phyloP scores from a whole-genome alignment of 148 eudicot genomes.

The Bassia scoparia region DNA sequence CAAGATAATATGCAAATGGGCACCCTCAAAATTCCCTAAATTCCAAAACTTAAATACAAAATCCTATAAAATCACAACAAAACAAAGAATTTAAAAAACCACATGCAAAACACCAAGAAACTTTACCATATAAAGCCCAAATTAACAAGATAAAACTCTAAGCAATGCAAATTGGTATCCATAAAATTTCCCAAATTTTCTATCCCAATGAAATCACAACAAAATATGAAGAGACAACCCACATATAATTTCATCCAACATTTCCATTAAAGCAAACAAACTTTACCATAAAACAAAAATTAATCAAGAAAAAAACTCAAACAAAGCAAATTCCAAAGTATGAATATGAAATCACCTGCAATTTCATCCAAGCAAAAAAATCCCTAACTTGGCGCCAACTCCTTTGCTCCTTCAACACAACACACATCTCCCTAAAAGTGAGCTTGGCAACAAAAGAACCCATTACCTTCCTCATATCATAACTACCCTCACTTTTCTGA shows the following conservation, averaged over 20 bases:
- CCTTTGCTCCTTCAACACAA: constrained; percentile 79
- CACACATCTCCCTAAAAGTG: constrained; percentile 81
- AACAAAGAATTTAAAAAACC: no score
- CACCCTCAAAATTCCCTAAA: neutral
- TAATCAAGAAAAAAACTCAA: neutral
- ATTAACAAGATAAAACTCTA: no score
- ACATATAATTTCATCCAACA: no score
- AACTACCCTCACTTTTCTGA: constrained; percentile 46
- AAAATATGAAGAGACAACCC: neutral
- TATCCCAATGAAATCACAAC: neutral
- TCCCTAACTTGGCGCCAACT: constrained; percentile 80
- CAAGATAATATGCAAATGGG: neutral
- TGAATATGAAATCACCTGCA: constrained; percentile 53
- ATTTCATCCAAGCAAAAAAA: constrained; percentile 90
- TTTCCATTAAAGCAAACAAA: no score
- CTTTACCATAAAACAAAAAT: no score
- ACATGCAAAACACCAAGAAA: neutral
- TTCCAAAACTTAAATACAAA: no score
- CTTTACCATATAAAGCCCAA: no score
- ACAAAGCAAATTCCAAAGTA: neutral
- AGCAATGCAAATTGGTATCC: no score
- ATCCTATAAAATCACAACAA: no score
- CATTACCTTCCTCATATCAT: constrained; percentile 82
- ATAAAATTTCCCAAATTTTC: neutral
- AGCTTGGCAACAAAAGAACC: constrained; percentile 71